Evolutionary conservation across 495 filamentous ascomycete species (phyloP).

Genomic region (Xylaria grammica): DNA sequence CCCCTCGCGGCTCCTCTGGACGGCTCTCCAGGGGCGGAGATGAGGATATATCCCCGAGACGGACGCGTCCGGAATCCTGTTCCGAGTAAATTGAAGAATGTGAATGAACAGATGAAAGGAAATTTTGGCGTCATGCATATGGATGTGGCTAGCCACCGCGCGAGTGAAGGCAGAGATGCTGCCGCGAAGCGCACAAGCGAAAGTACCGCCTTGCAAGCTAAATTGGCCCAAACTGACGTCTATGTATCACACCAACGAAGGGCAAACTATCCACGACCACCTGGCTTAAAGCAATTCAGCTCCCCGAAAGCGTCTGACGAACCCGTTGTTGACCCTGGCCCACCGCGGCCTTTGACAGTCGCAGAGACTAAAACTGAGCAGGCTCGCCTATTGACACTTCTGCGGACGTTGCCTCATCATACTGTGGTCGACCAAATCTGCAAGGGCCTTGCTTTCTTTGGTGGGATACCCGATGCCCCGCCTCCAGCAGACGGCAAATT

Average conservation of each 20-base stretch:
- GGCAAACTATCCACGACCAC: constrained; percentile 45
- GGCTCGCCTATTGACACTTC: constrained; percentile 57
- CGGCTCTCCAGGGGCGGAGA: constrained; percentile 32
- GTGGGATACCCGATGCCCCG: constrained; percentile 60
- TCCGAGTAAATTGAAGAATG: constrained; percentile 62
- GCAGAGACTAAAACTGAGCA: constrained; percentile 61
- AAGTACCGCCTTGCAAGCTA: constrained; percentile 58
- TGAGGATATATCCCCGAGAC: constrained; percentile 47
- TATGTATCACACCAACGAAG: constrained; percentile 54
- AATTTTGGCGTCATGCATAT: constrained; percentile 66
- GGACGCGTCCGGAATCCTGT: constrained; percentile 62
- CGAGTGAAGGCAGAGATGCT: constrained; percentile 53
- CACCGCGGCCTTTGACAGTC: constrained; percentile 43
- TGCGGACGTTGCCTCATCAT: constrained; percentile 57
- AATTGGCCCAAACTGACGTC: constrained; percentile 53
- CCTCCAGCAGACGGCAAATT: constrained; percentile 57
- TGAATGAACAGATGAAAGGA: constrained; percentile 61
- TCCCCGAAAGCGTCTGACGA: constrained; percentile 32
- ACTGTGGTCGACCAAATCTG: constrained; percentile 63
- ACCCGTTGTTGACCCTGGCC: constrained; percentile 29
- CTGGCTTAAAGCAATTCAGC: constrained; percentile 39
- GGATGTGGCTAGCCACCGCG: constrained; percentile 50
- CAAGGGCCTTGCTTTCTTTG: constrained; percentile 63
- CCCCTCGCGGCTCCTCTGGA: constrained; percentile 31
- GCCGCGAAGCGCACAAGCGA: constrained; percentile 63